Percentiles rank a stretch among this genome's conserved stretches.
Conservation (phyloP, 1,284 basidiomycete species). For the Trichosporon coremiiforme region DNA sequence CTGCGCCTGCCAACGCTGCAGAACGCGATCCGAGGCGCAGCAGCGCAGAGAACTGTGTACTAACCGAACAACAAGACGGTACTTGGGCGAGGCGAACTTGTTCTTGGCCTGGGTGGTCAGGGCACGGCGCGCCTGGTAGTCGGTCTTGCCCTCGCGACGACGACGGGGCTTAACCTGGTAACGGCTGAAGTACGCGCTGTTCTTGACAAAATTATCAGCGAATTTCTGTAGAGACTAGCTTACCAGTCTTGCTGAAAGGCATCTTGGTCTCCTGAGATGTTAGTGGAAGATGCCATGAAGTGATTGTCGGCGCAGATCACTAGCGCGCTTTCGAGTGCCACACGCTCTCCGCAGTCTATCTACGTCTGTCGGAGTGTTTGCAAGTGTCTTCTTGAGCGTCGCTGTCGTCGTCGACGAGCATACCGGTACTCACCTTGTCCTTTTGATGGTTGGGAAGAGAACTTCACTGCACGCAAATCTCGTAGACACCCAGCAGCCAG, state of each 20-base stretch:
- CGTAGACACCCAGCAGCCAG: not conserved
- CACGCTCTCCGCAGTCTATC: not conserved
- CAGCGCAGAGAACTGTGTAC: not conserved
- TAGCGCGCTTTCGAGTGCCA: not conserved
- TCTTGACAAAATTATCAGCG: too few species aligned
- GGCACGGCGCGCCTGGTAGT: conserved; percentile 79
- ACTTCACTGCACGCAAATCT: not conserved
- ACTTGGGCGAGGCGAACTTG: conserved; percentile 99
- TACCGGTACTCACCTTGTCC: not conserved
- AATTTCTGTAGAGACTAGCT: too few species aligned
- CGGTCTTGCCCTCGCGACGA: conserved; percentile 96
- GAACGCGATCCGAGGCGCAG: not conserved
- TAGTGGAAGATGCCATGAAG: not conserved
- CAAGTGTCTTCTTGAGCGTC: not conserved
- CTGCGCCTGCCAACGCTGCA: not conserved
- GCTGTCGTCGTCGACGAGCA: not conserved
- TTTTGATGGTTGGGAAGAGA: conserved; percentile 17
- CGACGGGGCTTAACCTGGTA: conserved; percentile 97
- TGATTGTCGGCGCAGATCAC: not conserved
- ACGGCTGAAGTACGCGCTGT: conserved; percentile 17
- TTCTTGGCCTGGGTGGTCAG: conserved; percentile 86
- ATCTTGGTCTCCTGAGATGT: conserved; percentile 10
- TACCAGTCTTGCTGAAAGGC: conserved; percentile 8
- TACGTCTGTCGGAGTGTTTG: not conserved
- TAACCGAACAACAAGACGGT: conserved; percentile 72